phyloP scores from a whole-genome alignment of 805 yeast species.

The Lipomyces yamanashiensis region DNA sequence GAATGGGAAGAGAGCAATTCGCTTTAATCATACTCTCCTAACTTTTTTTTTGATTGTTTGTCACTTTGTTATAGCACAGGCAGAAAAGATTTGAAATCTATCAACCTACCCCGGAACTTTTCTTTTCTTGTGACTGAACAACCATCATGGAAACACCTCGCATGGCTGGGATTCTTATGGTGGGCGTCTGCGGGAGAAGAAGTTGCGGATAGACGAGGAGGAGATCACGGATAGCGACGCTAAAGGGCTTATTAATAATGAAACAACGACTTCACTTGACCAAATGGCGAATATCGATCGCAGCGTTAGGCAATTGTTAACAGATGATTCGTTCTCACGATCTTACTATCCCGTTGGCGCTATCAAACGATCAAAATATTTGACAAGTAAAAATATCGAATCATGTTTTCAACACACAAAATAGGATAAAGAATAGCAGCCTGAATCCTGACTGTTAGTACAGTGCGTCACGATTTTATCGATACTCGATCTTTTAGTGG shows the following conservation, averaged over 20 bases:
- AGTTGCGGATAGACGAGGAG: conserved; percentile 49
- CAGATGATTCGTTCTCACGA: conserved; percentile 34
- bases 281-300: conserved; percentile 17
- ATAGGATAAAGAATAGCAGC: no score
- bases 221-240: conserved; percentile 47
- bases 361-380: conserved; percentile 33
- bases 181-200: conserved; percentile 86
- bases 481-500: no score
- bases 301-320: conserved; percentile 40
- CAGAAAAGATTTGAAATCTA: no score
- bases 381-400: no score
- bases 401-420: no score
- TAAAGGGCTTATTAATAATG: conserved; percentile 22
- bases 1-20: no score
- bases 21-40: no score
- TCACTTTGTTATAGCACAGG: no score
- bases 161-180: conserved; percentile 78
- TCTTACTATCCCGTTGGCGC: conserved; percentile 30
- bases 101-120: conserved; percentile 35
- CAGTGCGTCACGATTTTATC: no score
- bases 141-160: conserved; percentile 59
- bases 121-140: conserved; percentile 30
- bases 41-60: no score
- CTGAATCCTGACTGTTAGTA: no score
- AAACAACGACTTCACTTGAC: conserved; percentile 27